Evolutionary conservation across 768 basidiomycete species (phyloP).

Genomic region (Neoboletus magnificus): DNA sequence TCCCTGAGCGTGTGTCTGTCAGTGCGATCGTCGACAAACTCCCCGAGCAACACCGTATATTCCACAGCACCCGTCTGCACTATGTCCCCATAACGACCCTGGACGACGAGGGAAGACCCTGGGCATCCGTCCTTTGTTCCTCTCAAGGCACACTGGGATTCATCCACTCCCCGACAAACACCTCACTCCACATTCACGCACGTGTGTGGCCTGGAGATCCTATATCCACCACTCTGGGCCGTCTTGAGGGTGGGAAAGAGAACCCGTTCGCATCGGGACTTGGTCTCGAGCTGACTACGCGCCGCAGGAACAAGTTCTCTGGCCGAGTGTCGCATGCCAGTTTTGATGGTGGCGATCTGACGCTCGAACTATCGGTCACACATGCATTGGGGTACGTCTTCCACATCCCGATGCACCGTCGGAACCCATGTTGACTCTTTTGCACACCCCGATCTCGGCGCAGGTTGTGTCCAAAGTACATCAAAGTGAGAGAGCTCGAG

Average conservation of each 20-base stretch:
- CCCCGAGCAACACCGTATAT: slow-evolving; percentile 32
- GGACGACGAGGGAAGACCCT: slow-evolving; percentile 30
- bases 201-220: slow-evolving; percentile 50
- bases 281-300: slow-evolving; percentile 54
- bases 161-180: slow-evolving; percentile 26
- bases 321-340: slow-evolving; percentile 40
- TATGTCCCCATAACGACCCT: slow-evolving; percentile 34
- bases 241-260: slow-evolving; percentile 7
- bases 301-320: slow-evolving; percentile 62
- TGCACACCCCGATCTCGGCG: not conserved
- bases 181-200: slow-evolving; percentile 20
- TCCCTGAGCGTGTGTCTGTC: slow-evolving; percentile 24
- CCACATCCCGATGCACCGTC: not conserved
- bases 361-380: slow-evolving; percentile 46
- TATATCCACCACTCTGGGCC: slow-evolving; percentile 36
- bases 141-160: slow-evolving; percentile 25
- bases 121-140: slow-evolving; percentile 34
- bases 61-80: slow-evolving; percentile 29
- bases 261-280: slow-evolving; percentile 49
- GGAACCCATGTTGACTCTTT: not conserved
- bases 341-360: slow-evolving; percentile 26
- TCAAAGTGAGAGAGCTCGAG: slow-evolving; percentile 47
- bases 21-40: slow-evolving; percentile 22
- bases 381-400: slow-evolving; percentile 53
- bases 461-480: slow-evolving; percentile 68